Evolutionary conservation across 2,329 filamentous ascomycete genomes (phyloP).

Genomic region (Botrytis squamosa): DNA sequence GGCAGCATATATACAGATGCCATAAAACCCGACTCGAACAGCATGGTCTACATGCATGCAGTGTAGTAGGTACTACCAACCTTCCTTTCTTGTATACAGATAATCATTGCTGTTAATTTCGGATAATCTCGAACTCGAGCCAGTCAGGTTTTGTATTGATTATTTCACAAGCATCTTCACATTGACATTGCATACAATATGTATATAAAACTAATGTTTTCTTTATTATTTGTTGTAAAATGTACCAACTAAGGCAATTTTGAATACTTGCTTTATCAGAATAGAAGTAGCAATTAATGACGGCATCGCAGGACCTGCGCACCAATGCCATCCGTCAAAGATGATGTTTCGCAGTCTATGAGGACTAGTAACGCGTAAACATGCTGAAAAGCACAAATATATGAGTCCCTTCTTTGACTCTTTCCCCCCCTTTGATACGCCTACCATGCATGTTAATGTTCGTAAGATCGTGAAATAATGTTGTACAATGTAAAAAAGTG

Average conservation of each 20-base stretch:
- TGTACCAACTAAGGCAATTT: conserved; percentile 13
- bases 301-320: conserved; percentile 45
- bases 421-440: conserved; percentile 34
- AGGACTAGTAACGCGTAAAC: conserved; percentile 27
- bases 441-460: conserved; percentile 38
- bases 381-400: conserved; percentile 38
- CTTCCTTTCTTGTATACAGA: background rate
- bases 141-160: background rate
- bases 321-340: conserved; percentile 42
- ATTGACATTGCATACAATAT: background rate
- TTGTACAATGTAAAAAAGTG: conserved; percentile 15
- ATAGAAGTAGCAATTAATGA: conserved; percentile 41
- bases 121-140: background rate
- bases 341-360: conserved; percentile 37
- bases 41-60: background rate
- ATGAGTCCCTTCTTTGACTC: conserved; percentile 31
- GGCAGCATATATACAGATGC: background rate
- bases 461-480: conserved; percentile 37
- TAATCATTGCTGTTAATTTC: background rate
- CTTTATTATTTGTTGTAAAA: conserved; percentile 20
- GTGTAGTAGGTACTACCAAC: background rate
- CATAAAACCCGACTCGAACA: background rate
- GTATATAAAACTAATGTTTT: background rate
- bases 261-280: conserved; percentile 21
- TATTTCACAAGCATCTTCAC: background rate